phyloP scores from a whole-genome alignment of 2,329 filamentous ascomycete species.

The Aspergillus neoniger region DNA sequence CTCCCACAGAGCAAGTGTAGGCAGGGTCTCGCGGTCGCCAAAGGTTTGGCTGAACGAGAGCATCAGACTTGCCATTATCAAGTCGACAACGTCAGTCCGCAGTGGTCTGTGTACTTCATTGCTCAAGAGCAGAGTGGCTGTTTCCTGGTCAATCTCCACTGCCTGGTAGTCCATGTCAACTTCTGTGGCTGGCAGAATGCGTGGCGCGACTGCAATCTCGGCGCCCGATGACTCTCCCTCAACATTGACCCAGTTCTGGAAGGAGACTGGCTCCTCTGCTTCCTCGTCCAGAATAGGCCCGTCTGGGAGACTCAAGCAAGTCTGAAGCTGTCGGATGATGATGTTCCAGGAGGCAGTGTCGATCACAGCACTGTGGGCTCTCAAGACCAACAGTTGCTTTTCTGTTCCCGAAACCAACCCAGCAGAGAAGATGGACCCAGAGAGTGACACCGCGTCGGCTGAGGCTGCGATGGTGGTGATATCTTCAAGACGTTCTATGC shows the following conservation, averaged over 20 bases:
- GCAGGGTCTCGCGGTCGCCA: neutral
- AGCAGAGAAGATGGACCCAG: neutral
- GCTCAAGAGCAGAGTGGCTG: neutral
- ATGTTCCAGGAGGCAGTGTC: neutral
- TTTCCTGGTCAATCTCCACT: neutral
- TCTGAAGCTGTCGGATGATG: neutral
- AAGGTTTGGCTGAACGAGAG: neutral
- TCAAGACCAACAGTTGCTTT: neutral
- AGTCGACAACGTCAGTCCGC: neutral
- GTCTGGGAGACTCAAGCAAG: neutral
- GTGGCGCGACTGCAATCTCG: neutral
- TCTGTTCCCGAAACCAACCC: neutral
- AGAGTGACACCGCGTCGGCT: neutral
- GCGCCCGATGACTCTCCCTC: neutral
- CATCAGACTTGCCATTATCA: neutral
- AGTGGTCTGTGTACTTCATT: neutral
- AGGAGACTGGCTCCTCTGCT: neutral
- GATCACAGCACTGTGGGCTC: neutral
- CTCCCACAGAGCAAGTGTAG: neutral
- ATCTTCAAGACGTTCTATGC: neutral
- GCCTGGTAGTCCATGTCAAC: neutral
- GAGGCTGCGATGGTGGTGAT: neutral
- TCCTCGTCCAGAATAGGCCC: neutral
- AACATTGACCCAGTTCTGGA: neutral
- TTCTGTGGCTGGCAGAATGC: neutral